These are phyloP conservation scores for Epithemia pelagica DNA, from an alignment of 108 stramenopile species.

Conservation along the genomic window DNA sequence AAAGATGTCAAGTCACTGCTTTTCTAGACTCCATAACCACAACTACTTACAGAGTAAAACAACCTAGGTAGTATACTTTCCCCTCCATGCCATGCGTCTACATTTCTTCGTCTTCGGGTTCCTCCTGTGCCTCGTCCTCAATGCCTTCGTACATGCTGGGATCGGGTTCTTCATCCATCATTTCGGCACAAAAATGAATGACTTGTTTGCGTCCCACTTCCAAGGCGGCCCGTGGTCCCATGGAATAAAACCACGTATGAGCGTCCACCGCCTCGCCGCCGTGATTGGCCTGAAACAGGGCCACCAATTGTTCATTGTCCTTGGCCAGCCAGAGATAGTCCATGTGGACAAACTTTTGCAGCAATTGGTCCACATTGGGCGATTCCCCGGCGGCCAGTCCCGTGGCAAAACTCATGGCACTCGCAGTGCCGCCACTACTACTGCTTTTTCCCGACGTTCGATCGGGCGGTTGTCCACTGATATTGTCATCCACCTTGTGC, in stretches of 20 bases:
- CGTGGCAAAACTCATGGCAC: not conserved
- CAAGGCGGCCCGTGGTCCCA: constrained; percentile 78
- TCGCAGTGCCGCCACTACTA: constrained; percentile 4
- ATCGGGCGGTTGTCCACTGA: constrained; percentile 64
- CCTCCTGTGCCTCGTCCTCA: not conserved
- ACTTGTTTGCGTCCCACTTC: constrained; percentile 80
- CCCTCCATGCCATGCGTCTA: too few relatives aligned
- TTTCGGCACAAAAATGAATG: constrained; percentile 70
- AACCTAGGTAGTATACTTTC: too few relatives aligned
- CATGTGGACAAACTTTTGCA: constrained; percentile 59
- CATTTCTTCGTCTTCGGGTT: too few relatives aligned
- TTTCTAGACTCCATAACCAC: too few relatives aligned
- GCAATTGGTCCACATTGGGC: constrained; percentile 61
- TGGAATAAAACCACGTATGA: constrained; percentile 54
- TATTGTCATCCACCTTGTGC: constrained; percentile 69
- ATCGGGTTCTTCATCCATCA: constrained; percentile 75
- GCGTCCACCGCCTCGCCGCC: constrained; percentile 28
- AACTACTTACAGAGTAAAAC: too few relatives aligned
- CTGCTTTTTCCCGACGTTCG: constrained; percentile 25
- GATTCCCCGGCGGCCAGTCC: not conserved
- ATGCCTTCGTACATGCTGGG: constrained; percentile 55
- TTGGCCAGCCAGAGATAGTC: constrained; percentile 78
- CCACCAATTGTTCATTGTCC: constrained; percentile 27
- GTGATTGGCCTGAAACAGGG: not conserved
- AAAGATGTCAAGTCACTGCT: too few relatives aligned